These are phyloP conservation scores for Metschnikowia vanudenii DNA, from an alignment of 805 yeast species.

Conservation along the genomic window DNA sequence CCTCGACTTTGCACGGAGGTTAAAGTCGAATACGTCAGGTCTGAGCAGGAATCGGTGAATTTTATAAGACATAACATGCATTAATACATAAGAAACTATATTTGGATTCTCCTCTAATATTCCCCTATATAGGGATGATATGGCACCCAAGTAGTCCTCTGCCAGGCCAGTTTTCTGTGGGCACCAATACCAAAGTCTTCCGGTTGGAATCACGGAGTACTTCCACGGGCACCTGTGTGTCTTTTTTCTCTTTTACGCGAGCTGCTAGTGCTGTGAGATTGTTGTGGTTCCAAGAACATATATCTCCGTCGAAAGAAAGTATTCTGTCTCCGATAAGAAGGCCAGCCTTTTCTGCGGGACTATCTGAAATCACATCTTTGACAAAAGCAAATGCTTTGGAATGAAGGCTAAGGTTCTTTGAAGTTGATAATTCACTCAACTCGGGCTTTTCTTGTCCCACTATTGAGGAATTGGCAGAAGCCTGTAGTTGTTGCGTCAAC, in stretches of 20 bases:
- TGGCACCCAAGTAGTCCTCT: conserved; percentile 69
- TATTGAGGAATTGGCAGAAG: neutral
- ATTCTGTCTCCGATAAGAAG: conserved; percentile 54
- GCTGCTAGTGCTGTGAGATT: conserved; percentile 45
- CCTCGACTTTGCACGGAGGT: conserved; percentile 95
- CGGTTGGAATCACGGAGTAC: conserved; percentile 31
- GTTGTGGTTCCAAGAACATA: conserved; percentile 56
- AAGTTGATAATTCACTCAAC: neutral
- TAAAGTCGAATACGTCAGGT: conserved; percentile 28
- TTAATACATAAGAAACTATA: neutral
- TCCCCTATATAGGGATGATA: conserved; percentile 37
- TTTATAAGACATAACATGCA: neutral
- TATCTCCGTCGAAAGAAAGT: conserved; percentile 47
- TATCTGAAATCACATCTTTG: conserved; percentile 43
- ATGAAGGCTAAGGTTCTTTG: neutral
- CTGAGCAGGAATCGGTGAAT: neutral
- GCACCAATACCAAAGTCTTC: conserved; percentile 31
- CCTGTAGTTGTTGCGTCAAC: conserved; percentile 44
- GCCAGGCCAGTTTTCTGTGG: conserved; percentile 61
- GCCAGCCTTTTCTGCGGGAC: conserved; percentile 61
- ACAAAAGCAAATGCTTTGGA: conserved; percentile 54
- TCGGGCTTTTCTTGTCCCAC: neutral
- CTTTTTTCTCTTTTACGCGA: conserved; percentile 41
- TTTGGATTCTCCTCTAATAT: neutral
- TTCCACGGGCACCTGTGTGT: conserved; percentile 25